Evolutionary conservation across 163 green algal species (phyloP).

Genomic region (Picocystis sp.): DNA sequence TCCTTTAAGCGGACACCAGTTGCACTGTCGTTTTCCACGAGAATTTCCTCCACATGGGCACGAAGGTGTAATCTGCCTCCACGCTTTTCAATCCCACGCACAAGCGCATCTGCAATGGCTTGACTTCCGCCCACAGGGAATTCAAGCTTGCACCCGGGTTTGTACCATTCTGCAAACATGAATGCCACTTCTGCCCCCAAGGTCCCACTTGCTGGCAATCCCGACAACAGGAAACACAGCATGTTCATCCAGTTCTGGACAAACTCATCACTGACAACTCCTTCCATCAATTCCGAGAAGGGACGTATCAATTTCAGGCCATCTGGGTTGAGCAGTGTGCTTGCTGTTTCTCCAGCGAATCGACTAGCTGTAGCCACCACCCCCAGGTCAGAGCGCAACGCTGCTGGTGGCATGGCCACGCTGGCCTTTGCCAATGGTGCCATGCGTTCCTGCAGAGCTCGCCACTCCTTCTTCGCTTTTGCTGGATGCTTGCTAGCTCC

Average conservation of each 20-base stretch:
- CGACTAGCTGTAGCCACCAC: slow-evolving; percentile 16
- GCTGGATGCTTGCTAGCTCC: slow-evolving; percentile 1
- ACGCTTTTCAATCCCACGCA: slow-evolving; percentile 54
- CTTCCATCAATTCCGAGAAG: slow-evolving; percentile 17
- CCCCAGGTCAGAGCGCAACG: slow-evolving; percentile 26
- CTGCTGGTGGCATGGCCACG: slow-evolving; percentile 43
- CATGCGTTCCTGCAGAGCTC: slow-evolving; percentile 42
- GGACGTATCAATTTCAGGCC: slow-evolving; percentile 14
- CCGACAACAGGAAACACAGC: slow-evolving; percentile 77
- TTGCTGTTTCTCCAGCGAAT: slow-evolving; percentile 13
- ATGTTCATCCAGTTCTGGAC: slow-evolving; percentile 64
- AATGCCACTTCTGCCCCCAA: slow-evolving; percentile 71
- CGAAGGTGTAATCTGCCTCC: slow-evolving; percentile 14
- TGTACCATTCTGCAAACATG: slow-evolving; percentile 57
- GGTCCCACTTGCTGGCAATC: slow-evolving; percentile 60
- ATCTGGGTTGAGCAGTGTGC: slow-evolving; percentile 16
- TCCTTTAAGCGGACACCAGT: slow-evolving; percentile 34
- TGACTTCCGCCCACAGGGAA: slow-evolving; percentile 58
- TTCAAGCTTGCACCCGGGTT: slow-evolving; percentile 42
- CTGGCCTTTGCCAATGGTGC: slow-evolving; percentile 43
- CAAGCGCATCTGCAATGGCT: slow-evolving; percentile 63
- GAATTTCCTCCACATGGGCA: slow-evolving; percentile 54
- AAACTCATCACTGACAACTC: slow-evolving; percentile 55
- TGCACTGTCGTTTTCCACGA: slow-evolving; percentile 26
- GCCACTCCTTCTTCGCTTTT: slow-evolving; percentile 35